Evolutionary conservation across 352 stramenopile genomes (phyloP).

Genomic region (Peronospora tabacina): DNA sequence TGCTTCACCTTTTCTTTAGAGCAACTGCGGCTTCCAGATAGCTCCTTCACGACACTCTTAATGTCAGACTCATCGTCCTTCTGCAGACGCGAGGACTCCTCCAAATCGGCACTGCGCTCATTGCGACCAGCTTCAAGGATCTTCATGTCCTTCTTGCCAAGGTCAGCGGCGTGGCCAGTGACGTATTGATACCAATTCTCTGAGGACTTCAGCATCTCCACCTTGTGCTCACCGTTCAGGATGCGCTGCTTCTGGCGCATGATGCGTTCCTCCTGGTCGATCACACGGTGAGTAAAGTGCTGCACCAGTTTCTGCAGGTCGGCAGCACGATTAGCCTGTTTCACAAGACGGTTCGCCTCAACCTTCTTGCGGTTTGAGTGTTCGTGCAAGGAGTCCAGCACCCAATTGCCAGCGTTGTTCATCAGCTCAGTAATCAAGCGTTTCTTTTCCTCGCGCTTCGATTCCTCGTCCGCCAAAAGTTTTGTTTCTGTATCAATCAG

Average conservation of each 20-base stretch:
- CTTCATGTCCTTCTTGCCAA: conserved; percentile 83
- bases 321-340: conserved; percentile 71
- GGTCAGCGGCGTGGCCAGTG: conserved; percentile 59
- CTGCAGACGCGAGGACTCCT: conserved; percentile 72
- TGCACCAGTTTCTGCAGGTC: conserved; percentile 84
- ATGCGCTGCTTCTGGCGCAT: conserved; percentile 88
- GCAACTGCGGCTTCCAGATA: conserved; percentile 48
- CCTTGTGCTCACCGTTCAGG: conserved; percentile 84
- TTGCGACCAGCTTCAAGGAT: conserved; percentile 57
- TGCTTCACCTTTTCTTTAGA: conserved; percentile 78
- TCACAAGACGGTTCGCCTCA: conserved; percentile 77
- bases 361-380: conserved; percentile 86
- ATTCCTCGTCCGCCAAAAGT: conserved; percentile 66
- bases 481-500: conserved; percentile 71
- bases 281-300: conserved; percentile 86
- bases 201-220: conserved; percentile 86
- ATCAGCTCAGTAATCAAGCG: conserved; percentile 75
- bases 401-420: conserved; percentile 85
- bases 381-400: conserved; percentile 71
- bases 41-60: conserved; percentile 59
- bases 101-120: conserved; percentile 65
- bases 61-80: conserved; percentile 81
- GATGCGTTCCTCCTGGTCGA: conserved; percentile 85
- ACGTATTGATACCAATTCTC: conserved; percentile 89
- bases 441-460: conserved; percentile 87